Evolutionary conservation across 805 yeast genomes (phyloP).

Genomic region (Saccharomyces mikatae): DNA sequence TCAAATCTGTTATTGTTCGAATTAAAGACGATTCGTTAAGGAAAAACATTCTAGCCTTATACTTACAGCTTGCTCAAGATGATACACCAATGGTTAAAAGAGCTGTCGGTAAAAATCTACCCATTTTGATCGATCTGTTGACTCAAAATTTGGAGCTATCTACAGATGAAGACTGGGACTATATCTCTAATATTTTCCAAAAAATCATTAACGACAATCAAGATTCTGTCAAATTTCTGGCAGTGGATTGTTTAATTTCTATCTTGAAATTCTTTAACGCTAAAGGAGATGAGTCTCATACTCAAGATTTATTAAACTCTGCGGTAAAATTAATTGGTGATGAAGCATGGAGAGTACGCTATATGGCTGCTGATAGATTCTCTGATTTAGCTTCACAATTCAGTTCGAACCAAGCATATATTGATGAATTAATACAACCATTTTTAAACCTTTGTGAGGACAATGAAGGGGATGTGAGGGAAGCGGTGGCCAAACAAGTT

Average conservation of each 20-base stretch:
- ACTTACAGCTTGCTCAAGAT: constrained; percentile 66
- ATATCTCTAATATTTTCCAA: constrained; percentile 75
- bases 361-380: constrained; percentile 94
- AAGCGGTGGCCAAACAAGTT: constrained; percentile 85
- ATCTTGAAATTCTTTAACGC: constrained; percentile 62
- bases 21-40: constrained; percentile 46
- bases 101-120: constrained; percentile 82
- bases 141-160: constrained; percentile 39
- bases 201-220: constrained; percentile 74
- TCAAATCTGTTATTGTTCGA: constrained; percentile 56
- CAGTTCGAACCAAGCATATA: constrained; percentile 46
- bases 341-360: constrained; percentile 96
- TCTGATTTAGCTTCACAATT: constrained; percentile 63
- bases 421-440: constrained; percentile 44
- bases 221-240: constrained; percentile 86
- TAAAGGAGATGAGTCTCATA: constrained; percentile 49
- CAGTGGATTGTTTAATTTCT: constrained; percentile 81
- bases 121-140: constrained; percentile 58
- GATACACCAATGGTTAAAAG: constrained; percentile 98
- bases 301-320: constrained; percentile 53
- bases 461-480: constrained; percentile 93
- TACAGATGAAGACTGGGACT: constrained; percentile 62
- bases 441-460: constrained; percentile 77
- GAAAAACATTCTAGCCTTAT: constrained; percentile 56
- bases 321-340: constrained; percentile 71